Evolutionary conservation across 176 grass and related monocot species (phyloP).

Genomic region (Alopecurus myosuroides): DNA sequence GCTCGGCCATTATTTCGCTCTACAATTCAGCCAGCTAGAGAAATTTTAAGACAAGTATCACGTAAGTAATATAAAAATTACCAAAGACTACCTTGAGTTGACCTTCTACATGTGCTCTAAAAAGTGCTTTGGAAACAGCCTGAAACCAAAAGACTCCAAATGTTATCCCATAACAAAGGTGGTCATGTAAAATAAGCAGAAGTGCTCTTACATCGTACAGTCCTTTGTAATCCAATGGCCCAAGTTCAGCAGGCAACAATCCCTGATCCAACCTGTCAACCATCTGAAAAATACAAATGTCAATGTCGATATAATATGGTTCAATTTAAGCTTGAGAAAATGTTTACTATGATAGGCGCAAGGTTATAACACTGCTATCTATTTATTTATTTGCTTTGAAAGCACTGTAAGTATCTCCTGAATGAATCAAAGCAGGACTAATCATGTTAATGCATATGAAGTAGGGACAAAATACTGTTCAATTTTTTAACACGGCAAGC

Average conservation of each 20-base stretch:
- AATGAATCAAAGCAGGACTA: not conserved
- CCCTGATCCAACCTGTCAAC: conserved; percentile 97
- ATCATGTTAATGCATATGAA: conserved; percentile 15
- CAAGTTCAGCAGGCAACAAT: conserved; percentile 69
- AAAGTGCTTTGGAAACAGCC: conserved; percentile 87
- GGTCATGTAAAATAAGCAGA: conserved; percentile 8
- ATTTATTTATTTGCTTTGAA: not conserved
- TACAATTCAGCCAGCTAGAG: conserved; percentile 48
- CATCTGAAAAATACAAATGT: conserved; percentile 56
- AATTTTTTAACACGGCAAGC: not conserved
- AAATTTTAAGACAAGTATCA: conserved; percentile 31
- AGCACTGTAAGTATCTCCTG: not conserved
- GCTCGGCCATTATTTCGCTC: conserved; percentile 96
- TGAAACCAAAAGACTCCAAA: conserved; percentile 35
- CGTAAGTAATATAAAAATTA: conserved; percentile 17
- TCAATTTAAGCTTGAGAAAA: conserved; percentile 11
- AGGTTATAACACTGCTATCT: not conserved
- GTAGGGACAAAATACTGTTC: not conserved
- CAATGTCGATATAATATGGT: conserved; percentile 23
- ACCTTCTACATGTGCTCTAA: conserved; percentile 98
- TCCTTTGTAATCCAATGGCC: conserved; percentile 85
- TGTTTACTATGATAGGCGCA: not conserved
- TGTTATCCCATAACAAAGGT: conserved; percentile 21
- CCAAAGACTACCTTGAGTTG: conserved; percentile 78
- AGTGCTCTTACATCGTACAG: conserved; percentile 66